Evolutionary conservation across 2,329 filamentous ascomycete species (phyloP).

Genomic region (Aspergillus novoparasiticus): DNA sequence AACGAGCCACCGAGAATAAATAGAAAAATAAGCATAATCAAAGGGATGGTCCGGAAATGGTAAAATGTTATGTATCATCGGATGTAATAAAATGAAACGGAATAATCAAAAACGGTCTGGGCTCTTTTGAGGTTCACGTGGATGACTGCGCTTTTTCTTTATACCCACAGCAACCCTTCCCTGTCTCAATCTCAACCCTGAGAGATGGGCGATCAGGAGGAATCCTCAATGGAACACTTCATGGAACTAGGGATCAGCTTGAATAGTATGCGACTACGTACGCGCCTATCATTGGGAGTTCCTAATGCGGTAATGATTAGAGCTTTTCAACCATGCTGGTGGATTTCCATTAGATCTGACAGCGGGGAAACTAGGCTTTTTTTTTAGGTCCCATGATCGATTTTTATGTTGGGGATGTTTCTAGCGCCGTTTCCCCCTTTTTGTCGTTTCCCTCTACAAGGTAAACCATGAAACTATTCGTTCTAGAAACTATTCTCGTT

Average conservation of each 20-base stretch:
- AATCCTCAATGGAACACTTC: slow-evolving; percentile 1
- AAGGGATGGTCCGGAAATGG: slow-evolving; percentile 4
- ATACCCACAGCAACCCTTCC: not conserved
- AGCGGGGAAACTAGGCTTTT: slow-evolving; percentile 24
- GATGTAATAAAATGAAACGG: not conserved
- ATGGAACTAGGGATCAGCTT: not conserved
- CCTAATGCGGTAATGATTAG: slow-evolving; percentile 1
- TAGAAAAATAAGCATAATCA: not conserved
- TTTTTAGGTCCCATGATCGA: slow-evolving; percentile 31
- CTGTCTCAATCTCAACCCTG: not conserved
- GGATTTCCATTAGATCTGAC: slow-evolving; percentile 25
- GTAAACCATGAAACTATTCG: not conserved
- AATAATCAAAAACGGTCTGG: not conserved
- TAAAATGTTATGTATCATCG: slow-evolving; percentile 4
- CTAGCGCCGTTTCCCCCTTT: not conserved
- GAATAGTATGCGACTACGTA: not conserved
- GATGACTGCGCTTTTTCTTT: slow-evolving; percentile 6
- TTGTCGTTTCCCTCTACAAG: not conserved
- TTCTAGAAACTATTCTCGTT: not conserved
- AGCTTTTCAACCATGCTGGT: slow-evolving; percentile 3
- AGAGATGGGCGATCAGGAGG: slow-evolving; percentile 3
- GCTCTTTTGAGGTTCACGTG: slow-evolving; percentile 5
- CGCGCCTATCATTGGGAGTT: slow-evolving; percentile 4
- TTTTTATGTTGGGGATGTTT: slow-evolving; percentile 10
- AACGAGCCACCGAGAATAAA: not conserved